phyloP scores from a whole-genome alignment of 2,329 filamentous ascomycete genomes.

The Fusarium bulbicola region DNA sequence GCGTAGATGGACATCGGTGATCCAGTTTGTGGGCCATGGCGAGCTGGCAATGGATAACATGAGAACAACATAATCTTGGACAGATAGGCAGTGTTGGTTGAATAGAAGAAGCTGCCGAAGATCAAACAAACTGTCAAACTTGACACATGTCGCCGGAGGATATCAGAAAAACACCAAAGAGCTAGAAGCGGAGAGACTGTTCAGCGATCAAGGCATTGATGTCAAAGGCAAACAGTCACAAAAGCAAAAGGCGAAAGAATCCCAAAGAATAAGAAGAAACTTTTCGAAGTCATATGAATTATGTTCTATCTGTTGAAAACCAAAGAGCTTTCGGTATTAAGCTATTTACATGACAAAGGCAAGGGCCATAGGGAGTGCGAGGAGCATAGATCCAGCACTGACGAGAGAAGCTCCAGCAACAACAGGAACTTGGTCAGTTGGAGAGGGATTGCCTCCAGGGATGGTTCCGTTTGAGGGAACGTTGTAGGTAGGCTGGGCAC shows the following conservation, averaged over 20 bases:
- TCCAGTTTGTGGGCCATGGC: too few relatives aligned
- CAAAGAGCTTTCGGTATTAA: slow-evolving; percentile 19
- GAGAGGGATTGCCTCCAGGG: not conserved
- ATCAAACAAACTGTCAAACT: not conserved
- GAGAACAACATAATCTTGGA: too few relatives aligned
- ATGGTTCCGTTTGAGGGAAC: slow-evolving; percentile 20
- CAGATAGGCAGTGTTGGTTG: too few relatives aligned
- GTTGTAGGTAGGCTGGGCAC: slow-evolving; percentile 22
- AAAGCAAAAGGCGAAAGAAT: not conserved
- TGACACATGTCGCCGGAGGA: not conserved
- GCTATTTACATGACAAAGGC: slow-evolving; percentile 28
- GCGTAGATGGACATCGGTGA: not conserved
- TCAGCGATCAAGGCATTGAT: not conserved
- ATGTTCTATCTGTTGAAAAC: slow-evolving; percentile 22
- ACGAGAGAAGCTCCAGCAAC: slow-evolving; percentile 21
- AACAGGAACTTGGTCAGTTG: slow-evolving; percentile 11
- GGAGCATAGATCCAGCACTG: slow-evolving; percentile 16
- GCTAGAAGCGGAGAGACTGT: not conserved
- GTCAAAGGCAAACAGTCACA: not conserved
- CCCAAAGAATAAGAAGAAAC: not conserved
- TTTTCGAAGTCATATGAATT: slow-evolving; percentile 5
- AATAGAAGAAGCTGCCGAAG: not conserved
- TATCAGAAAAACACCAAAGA: not conserved
- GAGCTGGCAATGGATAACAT: not conserved
- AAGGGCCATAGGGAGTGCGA: slow-evolving; percentile 19